phyloP scores from a whole-genome alignment of 2,329 filamentous ascomycete genomes.

The Xylaria sp. region DNA sequence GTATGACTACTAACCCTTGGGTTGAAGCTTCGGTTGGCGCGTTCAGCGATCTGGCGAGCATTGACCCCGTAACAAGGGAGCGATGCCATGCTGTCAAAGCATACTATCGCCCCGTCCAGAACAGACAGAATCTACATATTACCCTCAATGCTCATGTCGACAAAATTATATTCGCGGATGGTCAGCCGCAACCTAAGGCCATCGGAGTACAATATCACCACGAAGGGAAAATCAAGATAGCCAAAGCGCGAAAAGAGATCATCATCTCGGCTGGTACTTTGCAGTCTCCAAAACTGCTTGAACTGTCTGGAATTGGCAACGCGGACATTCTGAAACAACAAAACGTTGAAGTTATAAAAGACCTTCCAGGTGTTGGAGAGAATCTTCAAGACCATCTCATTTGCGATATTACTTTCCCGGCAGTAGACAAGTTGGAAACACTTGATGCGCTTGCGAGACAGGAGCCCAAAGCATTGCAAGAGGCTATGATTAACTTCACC shows the following conservation, averaged over 20 bases:
- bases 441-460: slow-evolving; percentile 33
- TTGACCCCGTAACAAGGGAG: slow-evolving; percentile 33
- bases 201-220: slow-evolving; percentile 32
- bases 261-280: slow-evolving; percentile 39
- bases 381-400: slow-evolving; percentile 44
- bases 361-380: slow-evolving; percentile 38
- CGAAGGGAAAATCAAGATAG: slow-evolving; percentile 6
- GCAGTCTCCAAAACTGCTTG: slow-evolving; percentile 48
- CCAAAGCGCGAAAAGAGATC: slow-evolving; percentile 37
- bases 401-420: slow-evolving; percentile 29
- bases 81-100: slow-evolving; percentile 35
- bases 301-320: slow-evolving; percentile 52
- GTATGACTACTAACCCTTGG: slow-evolving; percentile 26
- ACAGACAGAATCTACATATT: slow-evolving; percentile 36
- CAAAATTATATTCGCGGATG: slow-evolving; percentile 34
- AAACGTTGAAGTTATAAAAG: slow-evolving; percentile 24
- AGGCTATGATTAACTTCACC: slow-evolving; percentile 30
- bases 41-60: slow-evolving; percentile 38
- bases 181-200: slow-evolving; percentile 13
- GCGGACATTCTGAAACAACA: slow-evolving; percentile 25
- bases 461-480: slow-evolving; percentile 24
- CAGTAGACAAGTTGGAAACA: slow-evolving; percentile 33
- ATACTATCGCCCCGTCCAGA: slow-evolving; percentile 32
- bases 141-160: slow-evolving; percentile 31
- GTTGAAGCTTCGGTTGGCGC: slow-evolving; percentile 33